Conservation (phyloP, 345 rosid species). For the Gossypium herbaceum region DNA sequence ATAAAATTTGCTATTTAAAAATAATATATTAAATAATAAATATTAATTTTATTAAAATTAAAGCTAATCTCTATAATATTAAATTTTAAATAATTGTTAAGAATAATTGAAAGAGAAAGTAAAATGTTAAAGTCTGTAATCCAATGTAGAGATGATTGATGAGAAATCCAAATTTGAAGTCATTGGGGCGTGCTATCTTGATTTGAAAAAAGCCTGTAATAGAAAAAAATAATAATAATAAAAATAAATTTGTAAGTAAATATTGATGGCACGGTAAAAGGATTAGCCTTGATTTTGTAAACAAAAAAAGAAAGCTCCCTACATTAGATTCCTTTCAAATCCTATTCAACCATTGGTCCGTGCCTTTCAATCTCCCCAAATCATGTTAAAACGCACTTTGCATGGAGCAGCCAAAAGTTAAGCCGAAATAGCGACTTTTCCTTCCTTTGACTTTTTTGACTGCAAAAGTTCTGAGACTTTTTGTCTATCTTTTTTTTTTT, state of each 20-base stretch:
- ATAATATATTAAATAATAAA: too few species aligned
- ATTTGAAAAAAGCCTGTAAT: not conserved
- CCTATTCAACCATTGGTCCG: slow-evolving; percentile 16
- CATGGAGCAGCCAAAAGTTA: slow-evolving; percentile 11
- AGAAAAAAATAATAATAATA: too few species aligned
- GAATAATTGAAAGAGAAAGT: too few species aligned
- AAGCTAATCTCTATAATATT: too few species aligned
- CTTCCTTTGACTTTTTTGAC: slow-evolving; percentile 17
- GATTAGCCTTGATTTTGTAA: not conserved
- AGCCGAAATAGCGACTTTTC: not conserved
- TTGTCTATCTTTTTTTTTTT: not conserved
- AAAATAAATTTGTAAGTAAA: too few species aligned
- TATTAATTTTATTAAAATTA: too few species aligned
- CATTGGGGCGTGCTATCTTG: not conserved
- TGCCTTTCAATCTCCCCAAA: not conserved
- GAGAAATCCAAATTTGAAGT: not conserved
- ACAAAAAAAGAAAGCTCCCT: not conserved
- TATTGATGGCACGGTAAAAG: too few species aligned
- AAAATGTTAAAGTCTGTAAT: too few species aligned
- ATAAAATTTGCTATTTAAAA: too few species aligned
- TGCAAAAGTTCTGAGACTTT: not conserved
- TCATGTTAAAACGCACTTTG: not conserved
- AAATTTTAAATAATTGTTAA: too few species aligned
- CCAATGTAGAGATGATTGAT: too few species aligned
- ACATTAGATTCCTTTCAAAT: too few species aligned